Base-by-base conservation (phyloP, 2,329 filamentous ascomycete genomes). In the Rosellinia necatrix region DNA sequence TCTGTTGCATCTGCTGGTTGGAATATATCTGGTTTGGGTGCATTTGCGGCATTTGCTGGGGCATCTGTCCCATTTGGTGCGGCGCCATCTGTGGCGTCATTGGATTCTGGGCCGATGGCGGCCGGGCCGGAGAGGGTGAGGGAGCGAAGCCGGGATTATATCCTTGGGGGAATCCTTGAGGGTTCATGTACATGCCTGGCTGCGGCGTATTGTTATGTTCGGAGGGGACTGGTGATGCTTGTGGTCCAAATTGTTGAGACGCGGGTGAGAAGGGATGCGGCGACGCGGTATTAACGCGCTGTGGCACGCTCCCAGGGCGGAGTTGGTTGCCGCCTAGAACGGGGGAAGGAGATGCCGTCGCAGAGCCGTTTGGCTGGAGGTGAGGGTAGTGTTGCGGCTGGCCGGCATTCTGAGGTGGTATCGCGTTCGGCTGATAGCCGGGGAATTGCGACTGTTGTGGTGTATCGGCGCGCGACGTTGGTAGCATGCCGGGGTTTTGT, bases 311-410 rank as follows among this genome's bases (percentile, higher is more conserved):
- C 68, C 89, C 84, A 29, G 86, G 82, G 60, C 86, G 84, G 71
- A 87, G 78, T 68, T 96, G 92, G 70, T 88, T 92, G 59, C 85
- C 70, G 6, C 68, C 85, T 85, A 97, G 92, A 60, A 96, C 93
- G 24, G 94, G 94, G 6, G 94, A 97, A 9, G 93, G 93, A 34
- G 91, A 96, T 59, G 91, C 89, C 72, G 92, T 94, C 47, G 86
- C 82, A 3, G 91, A 92, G 48, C 88, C 87, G 67, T 90, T 88
- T 63, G 89, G 85, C 68, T 91, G 89, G 52, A 96, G 82, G 75
- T 96, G 92, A 60, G 91, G 86, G 71, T 93, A 96, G 53, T 85
- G 85, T 57, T 82, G 85, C 15, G 86, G 85, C 68, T 88, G 87
- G 37, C 78, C 76, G 48, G 85, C 82, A 62, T 83, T 83, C 69